Evolutionary conservation across 345 rosid genomes (phyloP), one percentile per base, ranked within the genome.

Genomic region (Citrus trifoliata): DNA sequence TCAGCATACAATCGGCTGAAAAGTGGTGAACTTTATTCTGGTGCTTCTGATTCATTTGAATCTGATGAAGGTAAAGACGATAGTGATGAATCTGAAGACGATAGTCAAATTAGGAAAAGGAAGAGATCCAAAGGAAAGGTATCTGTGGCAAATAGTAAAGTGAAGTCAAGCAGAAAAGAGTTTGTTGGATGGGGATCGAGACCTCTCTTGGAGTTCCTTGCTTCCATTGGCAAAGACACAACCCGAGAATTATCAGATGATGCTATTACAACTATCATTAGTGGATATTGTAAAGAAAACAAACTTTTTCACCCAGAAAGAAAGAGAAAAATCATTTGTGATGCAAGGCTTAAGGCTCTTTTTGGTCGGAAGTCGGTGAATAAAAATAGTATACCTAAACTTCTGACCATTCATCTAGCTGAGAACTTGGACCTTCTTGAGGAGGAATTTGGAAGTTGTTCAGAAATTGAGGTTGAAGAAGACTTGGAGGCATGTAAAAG

Each of bases 141-240:
- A 3, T 21, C 61, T 30, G 25, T 16, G 48, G 33, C 6, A 38
- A 71, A 75, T 70, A 59, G 30, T 56, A 78, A 68, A 46, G 67
- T 6, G 1, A 78, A 55, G 13, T 66, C 85, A 5, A 83, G 70
- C 62, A 66, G 67, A 78, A 83, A 8, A 58, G 87, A 84, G 70
- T 89, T 86, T 56, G 24, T 73, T 53, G 88, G 94, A 19, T 89
- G 92, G 94, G 89, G 88, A 58, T 89, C 92, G 14, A 80, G 75
- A 76, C 65, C 82, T 30, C 88, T 88, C 13, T 72, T 81, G 19
- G 82, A 79, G 12, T 90, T 90, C 74, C 88, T 90, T 42, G 75
- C 27, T 0, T 85, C 87, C 14, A 74, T 84, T 70, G 89, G 88
- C 62, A 76, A 83, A 79, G 89, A 84, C 56, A 78, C 84, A 69